Evolutionary conservation across 2,329 filamentous ascomycete genomes (phyloP).

Genomic region (Xylaria sp.): DNA sequence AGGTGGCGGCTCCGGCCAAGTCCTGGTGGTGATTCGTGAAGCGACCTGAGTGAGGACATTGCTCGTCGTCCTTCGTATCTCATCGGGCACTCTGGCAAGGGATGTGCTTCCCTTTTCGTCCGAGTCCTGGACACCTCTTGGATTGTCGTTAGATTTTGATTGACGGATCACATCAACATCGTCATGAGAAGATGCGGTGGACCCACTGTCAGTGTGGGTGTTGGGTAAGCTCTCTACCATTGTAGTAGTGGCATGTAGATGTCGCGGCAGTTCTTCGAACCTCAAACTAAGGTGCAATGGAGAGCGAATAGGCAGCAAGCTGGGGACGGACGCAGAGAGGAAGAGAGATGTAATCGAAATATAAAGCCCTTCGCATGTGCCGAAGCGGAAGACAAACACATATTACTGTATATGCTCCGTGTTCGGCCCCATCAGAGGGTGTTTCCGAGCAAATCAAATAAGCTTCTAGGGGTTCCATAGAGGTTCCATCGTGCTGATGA

Average conservation of each 20-base stretch:
- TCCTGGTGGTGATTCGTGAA: constrained; percentile 35
- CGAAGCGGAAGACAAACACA: not conserved
- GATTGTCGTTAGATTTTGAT: constrained; percentile 5
- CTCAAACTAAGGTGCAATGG: constrained; percentile 9
- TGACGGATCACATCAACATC: constrained; percentile 11
- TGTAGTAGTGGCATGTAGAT: no score
- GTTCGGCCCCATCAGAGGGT: constrained; percentile 24
- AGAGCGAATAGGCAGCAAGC: not conserved
- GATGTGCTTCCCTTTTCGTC: constrained; percentile 3
- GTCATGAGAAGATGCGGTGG: constrained; percentile 17
- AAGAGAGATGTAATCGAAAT: constrained; percentile 10
- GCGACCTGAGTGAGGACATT: constrained; percentile 34
- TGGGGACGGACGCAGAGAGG: not conserved
- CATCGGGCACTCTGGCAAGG: constrained; percentile 20
- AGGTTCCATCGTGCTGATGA: constrained; percentile 7
- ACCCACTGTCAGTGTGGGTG: constrained; percentile 24
- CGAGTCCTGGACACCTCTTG: not conserved
- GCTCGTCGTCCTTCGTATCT: constrained; percentile 34
- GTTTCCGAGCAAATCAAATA: constrained; percentile 21
- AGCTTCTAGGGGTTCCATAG: constrained; percentile 20
- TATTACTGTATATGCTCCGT: constrained; percentile 26
- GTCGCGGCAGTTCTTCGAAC: constrained; percentile 20
- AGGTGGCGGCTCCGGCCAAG: constrained; percentile 35
- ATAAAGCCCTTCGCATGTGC: not conserved
- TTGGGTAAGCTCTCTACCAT: constrained; percentile 26